These are phyloP conservation scores for Vitis hybrid DNA, from an alignment of 177 flowering plant species.

Conservation along the genomic window DNA sequence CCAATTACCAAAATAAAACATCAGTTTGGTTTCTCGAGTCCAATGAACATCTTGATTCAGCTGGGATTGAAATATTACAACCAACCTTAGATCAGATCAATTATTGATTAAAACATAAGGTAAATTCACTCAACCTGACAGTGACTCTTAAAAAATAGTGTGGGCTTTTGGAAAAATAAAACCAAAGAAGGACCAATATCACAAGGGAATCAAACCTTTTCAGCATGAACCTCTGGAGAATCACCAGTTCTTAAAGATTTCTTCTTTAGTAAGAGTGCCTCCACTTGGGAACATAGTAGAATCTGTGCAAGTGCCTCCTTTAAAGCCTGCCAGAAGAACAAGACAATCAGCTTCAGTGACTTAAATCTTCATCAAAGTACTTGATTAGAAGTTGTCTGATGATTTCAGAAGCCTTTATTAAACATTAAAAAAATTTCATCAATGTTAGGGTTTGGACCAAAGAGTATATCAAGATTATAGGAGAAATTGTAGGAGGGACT, in stretches of 20 bases:
- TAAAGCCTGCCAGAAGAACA: conserved; percentile 33
- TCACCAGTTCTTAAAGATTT: conserved; percentile 46
- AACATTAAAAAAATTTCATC: background rate
- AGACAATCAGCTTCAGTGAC: background rate
- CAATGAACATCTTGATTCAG: background rate
- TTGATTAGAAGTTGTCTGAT: background rate
- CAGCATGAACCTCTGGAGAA: conserved; percentile 39
- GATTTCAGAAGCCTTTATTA: background rate
- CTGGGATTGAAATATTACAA: background rate
- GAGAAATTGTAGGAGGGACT: too few species aligned
- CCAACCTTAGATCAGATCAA: background rate
- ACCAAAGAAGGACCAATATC: background rate
- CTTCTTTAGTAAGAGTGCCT: conserved; percentile 45
- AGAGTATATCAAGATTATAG: too few species aligned
- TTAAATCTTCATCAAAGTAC: background rate
- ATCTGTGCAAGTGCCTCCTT: conserved; percentile 38
- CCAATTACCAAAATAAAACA: background rate
- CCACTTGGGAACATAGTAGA: conserved; percentile 40
- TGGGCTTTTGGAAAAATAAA: background rate
- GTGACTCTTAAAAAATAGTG: background rate
- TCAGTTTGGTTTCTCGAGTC: conserved; percentile 1
- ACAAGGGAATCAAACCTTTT: conserved; percentile 37
- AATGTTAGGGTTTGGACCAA: background rate
- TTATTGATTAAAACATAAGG: background rate
- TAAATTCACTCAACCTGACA: background rate